Conservation (phyloP, 2,329 filamentous ascomycete genomes). For the Aplosporella prunicola region DNA sequence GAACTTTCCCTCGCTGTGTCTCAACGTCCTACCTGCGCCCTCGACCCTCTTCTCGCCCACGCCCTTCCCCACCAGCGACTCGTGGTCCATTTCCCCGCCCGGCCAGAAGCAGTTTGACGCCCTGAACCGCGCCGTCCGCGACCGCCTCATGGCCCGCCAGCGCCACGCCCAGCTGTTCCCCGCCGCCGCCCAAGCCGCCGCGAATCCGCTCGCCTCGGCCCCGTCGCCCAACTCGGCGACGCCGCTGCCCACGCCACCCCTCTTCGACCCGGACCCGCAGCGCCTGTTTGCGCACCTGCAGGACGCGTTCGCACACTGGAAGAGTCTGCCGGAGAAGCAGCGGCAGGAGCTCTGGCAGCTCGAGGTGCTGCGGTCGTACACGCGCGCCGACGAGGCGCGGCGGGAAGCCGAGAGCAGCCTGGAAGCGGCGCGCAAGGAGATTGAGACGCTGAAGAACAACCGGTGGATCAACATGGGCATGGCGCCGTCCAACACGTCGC, state of each 20-base stretch:
- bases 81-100: conserved; percentile 73
- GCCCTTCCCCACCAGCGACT: conserved; percentile 66
- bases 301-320: conserved; percentile 72
- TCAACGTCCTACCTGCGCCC: conserved; percentile 71
- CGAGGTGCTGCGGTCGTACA: conserved; percentile 37
- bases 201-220: conserved; percentile 19
- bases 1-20: conserved; percentile 75
- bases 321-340: conserved; percentile 45
- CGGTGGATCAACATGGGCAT: conserved; percentile 19
- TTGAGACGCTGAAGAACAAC: conserved; percentile 31
- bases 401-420: conserved; percentile 29
- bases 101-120: conserved; percentile 64
- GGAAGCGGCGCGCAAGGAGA: conserved; percentile 31
- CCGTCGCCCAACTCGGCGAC: conserved; percentile 31
- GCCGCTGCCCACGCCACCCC: conserved; percentile 28
- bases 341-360: conserved; percentile 37
- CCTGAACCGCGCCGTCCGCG: conserved; percentile 55
- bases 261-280: conserved; percentile 52
- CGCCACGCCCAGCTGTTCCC: conserved; percentile 16
- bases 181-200: conserved; percentile 14
- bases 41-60: conserved; percentile 74
- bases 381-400: conserved; percentile 30
- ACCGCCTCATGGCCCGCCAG: conserved; percentile 46
- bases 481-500: conserved; percentile 1
- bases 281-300: conserved; percentile 66